Evolutionary conservation across 2,329 filamentous ascomycete genomes (phyloP), one percentile per base, ranked within the genome.

Genomic region (Pseudonectria buxi): DNA sequence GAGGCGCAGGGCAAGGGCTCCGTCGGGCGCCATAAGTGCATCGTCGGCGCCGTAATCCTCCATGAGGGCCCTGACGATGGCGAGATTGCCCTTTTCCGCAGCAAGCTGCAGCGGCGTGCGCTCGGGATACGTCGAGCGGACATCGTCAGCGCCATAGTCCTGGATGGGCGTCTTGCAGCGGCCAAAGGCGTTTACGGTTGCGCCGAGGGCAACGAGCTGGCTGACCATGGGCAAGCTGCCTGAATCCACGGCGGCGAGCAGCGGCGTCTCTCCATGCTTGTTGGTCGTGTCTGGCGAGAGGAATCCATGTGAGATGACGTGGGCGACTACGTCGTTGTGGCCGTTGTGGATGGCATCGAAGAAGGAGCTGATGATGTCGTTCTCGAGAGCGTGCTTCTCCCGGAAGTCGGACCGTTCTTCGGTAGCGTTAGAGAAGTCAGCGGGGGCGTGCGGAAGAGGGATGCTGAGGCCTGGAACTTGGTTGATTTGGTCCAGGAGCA

Each of bases 71-170:
- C 54, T 60, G 24, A 65, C 67, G 4, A 71, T 39, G 4, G 62
- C 54, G 4, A 69, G 41, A 9, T 62, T 56, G 2, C 68, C 68
- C 1, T 40, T 37, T 15, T 54, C 50, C 1, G 68, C 66, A 3
- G 68, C 69, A 1, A 62, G 46, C 57, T 67, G 64, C 7, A 72
- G 50, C 3, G 69, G 58, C 1, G 67, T 71, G n/a, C 68, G 59
- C 25, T 49, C 14, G 22, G 16, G 41, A 29, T 16, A 32, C 22
- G 6, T 41, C 43, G 10, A 15, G 48, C 12, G 55, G 54, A 28
- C 53, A 58, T 45, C 51, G 6, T n/a, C n/a, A n/a, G n/a, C n/a
- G n/a, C n/a, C n/a, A n/a, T n/a, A n/a, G n/a, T n/a, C n/a, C n/a
- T n/a, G n/a, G n/a, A n/a, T n/a, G n/a, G n/a, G n/a, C n/a, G n/a